These are phyloP conservation scores for Phallus indusiatus DNA, from an alignment of 768 basidiomycete genomes.

Conservation along the genomic window DNA sequence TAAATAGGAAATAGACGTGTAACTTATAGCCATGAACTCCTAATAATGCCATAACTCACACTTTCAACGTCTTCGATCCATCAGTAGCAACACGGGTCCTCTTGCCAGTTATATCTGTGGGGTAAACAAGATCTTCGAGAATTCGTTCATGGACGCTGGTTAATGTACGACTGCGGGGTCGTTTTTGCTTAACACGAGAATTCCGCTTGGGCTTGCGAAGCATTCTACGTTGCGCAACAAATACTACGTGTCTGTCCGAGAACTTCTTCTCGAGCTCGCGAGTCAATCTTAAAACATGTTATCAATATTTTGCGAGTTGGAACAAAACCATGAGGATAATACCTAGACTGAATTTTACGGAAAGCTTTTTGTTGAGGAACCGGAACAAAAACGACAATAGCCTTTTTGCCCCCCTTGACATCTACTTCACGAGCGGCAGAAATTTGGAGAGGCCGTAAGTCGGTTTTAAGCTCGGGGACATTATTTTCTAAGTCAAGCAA, in stretches of 20 bases:
- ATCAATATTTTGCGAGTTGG: not conserved
- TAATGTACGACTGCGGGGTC: constrained; percentile 93
- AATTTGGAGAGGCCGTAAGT: constrained; percentile 93
- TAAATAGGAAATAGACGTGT: constrained; percentile 26
- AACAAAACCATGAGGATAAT: constrained; percentile 13
- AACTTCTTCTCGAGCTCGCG: constrained; percentile 99
- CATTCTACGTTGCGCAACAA: constrained; percentile 97
- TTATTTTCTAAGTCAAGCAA: constrained; percentile 96
- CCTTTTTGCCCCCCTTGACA: constrained; percentile 98
- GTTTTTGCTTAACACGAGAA: constrained; percentile 89
- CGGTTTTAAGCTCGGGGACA: constrained; percentile 95
- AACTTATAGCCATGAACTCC: constrained; percentile 9
- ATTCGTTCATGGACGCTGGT: constrained; percentile 98
- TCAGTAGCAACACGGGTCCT: constrained; percentile 89
- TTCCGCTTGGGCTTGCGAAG: constrained; percentile 93
- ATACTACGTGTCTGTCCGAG: constrained; percentile 98
- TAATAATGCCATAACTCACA: constrained; percentile 46
- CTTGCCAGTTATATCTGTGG: constrained; percentile 98
- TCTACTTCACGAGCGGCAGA: constrained; percentile 98
- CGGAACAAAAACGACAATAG: constrained; percentile 96
- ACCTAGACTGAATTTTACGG: constrained; percentile 97
- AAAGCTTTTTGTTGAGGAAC: constrained; percentile 97
- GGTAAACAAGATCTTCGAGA: constrained; percentile 97
- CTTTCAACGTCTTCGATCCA: constrained; percentile 93
- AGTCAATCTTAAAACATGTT: constrained; percentile 59